Base-by-base conservation (phyloP, 495 filamentous ascomycete species). In the Viridothelium virens region DNA sequence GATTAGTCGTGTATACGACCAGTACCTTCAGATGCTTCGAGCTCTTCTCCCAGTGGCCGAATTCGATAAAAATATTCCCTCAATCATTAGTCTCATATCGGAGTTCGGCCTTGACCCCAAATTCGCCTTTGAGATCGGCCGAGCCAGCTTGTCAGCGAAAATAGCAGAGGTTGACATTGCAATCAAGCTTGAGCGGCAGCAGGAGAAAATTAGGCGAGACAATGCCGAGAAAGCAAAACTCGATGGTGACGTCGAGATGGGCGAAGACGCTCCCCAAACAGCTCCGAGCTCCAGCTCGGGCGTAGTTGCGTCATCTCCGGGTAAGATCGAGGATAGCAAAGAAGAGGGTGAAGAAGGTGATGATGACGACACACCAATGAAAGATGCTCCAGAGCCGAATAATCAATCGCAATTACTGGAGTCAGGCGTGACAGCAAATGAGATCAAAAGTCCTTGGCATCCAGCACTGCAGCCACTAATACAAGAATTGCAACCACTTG, bases 21-120 rank as follows among this genome's bases (percentile, higher is more conserved):
- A 96, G 70, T 97, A 94, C 71, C 80, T 97, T 14, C 94, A 97
- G 71, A 78, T 97, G 16, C 81, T 99, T 59, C 86, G 89, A 66
- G 90, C 84, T 72, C 92, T 90, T 71, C 74, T 97, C 12, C 79
- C 87, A 0, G 78, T 85, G 3, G 86, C 88, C 38, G 86, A 94
- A 44, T 97, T 97, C 69, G 89, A 95, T 73, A 79, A 80, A 6
- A 83, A 87, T 47, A 85, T 97, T n/a, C 95, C 95, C 1, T 84
- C 84, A 56, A 81, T 96, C 56, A 75, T 84, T 2, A 79, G 82
- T 25, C 80, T 99, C 38, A 86, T 96, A 69, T 79, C 79, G 31
- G 88, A 95, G 2, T 96, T 88, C 71, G 90, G 89, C 12, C 79
- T 99, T 39, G 88, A 93, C 41, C 87, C 89, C 0, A 83, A 86